Percentiles rank a stretch among this genome's conserved stretches.
Evolutionary conservation across 2,329 filamentous ascomycete genomes (phyloP).

Genomic region (Aspergillus jensenii): DNA sequence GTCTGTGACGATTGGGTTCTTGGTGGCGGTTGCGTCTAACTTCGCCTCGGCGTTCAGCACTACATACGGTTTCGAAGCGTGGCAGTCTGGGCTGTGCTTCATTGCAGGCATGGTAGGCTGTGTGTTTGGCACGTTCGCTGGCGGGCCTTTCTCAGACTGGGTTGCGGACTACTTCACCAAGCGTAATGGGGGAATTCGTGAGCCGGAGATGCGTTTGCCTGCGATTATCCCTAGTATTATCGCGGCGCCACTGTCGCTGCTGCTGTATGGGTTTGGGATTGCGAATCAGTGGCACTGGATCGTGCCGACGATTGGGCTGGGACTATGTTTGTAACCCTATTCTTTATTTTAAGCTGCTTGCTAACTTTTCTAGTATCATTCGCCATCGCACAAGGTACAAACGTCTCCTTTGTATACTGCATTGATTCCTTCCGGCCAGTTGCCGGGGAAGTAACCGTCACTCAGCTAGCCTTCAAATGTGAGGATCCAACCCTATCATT

Average conservation of each 20-base stretch:
- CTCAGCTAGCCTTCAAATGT: conserved; percentile 11
- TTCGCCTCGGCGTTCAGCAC: conserved; percentile 7
- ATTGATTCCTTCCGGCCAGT: conserved; percentile 11
- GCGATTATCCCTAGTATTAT: conserved; percentile 21
- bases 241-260: conserved; percentile 26
- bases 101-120: conserved; percentile 2
- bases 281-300: conserved; percentile 49
- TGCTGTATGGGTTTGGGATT: conserved; percentile 36
- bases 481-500: too few relatives aligned
- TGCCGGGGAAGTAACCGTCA: conserved; percentile 9
- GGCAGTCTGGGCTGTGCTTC: conserved; percentile 10
- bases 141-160: conserved; percentile 17
- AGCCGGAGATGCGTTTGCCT: conserved; percentile 25
- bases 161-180: conserved; percentile 39
- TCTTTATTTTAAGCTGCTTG: too few relatives aligned
- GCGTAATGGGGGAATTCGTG: conserved; percentile 39
- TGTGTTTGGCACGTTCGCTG: conserved; percentile 1
- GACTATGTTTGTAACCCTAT: not conserved
- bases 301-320: conserved; percentile 54
- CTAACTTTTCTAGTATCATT: not conserved
- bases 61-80: conserved; percentile 6
- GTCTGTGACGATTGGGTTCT: conserved; percentile 9
- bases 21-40: conserved; percentile 9
- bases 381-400: conserved; percentile 6
- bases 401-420: conserved; percentile 9